These are phyloP conservation scores for Lentithecium fluviatile DNA, from an alignment of 495 filamentous ascomycete genomes.

Conservation along the genomic window DNA sequence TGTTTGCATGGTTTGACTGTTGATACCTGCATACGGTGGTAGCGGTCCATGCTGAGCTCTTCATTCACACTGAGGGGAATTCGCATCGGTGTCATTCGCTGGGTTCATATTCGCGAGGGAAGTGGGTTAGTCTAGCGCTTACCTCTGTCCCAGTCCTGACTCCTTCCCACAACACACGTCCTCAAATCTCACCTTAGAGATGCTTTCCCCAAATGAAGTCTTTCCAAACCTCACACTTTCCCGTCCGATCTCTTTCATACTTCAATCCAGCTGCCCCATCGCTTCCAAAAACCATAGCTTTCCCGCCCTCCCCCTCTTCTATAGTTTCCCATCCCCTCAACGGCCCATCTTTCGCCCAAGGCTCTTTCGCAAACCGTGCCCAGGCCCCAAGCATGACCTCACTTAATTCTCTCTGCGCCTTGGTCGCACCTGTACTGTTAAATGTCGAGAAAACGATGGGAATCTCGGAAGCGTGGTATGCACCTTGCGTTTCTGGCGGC, in stretches of 20 bases:
- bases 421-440: neutral
- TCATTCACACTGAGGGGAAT: no score
- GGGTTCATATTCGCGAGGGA: no score
- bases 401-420: neutral
- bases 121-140: no score
- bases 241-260: constrained; percentile 7
- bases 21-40: no score
- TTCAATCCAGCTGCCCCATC: neutral
- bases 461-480: constrained; percentile 30
- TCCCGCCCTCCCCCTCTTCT: neutral
- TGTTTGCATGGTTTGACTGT: no score
- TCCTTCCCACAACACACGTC: no score
- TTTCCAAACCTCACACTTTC: constrained; percentile 8
- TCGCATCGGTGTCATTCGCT: no score
- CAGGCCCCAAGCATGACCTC: constrained; percentile 18
- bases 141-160: no score
- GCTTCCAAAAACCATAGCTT: constrained; percentile 18
- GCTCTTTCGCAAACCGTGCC: constrained; percentile 20
- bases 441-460: constrained; percentile 19
- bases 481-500: constrained; percentile 13
- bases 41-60: no score
- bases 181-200: no score
- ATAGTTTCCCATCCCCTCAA: neutral
- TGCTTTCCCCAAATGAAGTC: neutral
- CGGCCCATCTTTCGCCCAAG: constrained; percentile 1